phyloP scores from a whole-genome alignment of 306 rosid genomes.

The Dryas alaskensis region DNA sequence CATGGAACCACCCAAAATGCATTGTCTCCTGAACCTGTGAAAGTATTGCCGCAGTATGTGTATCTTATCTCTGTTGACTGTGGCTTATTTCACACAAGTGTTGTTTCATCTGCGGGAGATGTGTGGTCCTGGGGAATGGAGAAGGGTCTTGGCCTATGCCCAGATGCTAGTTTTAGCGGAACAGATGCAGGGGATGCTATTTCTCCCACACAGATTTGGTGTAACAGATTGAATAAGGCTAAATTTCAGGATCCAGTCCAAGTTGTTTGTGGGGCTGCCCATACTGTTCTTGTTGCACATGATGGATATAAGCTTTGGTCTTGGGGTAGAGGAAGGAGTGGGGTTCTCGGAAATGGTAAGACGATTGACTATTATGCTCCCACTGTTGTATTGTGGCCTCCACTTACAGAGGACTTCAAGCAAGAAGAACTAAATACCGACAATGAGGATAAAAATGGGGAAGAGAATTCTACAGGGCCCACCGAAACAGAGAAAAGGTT shows the following conservation, averaged over 20 bases:
- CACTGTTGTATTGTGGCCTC: conserved; percentile 63
- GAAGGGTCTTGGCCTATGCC: conserved; percentile 94
- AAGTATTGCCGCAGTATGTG: conserved; percentile 53
- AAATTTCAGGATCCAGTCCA: conserved; percentile 62
- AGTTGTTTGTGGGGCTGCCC: conserved; percentile 90
- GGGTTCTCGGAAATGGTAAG: conserved; percentile 81
- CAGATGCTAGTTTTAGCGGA: conserved; percentile 59
- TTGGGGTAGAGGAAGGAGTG: conserved; percentile 92
- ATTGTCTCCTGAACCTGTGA: conserved; percentile 52
- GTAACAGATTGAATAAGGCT: conserved; percentile 29
- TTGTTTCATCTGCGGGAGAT: conserved; percentile 73
- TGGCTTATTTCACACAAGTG: conserved; percentile 86
- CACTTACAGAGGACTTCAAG: conserved; percentile 41
- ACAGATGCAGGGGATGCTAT: conserved; percentile 69
- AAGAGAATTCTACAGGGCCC: conserved; percentile 34
- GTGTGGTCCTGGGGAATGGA: conserved; percentile 99
- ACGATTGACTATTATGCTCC: conserved; percentile 55
- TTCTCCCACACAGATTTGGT: conserved; percentile 50
- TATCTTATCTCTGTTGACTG: conserved; percentile 59
- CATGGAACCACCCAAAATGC: conserved; percentile 66
- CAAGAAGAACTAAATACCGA: conserved; percentile 44
- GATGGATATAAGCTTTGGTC: conserved; percentile 77
- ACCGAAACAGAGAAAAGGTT: conserved; percentile 45
- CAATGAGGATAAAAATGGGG: conserved; percentile 29
- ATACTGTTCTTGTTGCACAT: conserved; percentile 63